Evolutionary conservation across 257 asterid species (phyloP).

Genomic region (Primulina tabacum): DNA sequence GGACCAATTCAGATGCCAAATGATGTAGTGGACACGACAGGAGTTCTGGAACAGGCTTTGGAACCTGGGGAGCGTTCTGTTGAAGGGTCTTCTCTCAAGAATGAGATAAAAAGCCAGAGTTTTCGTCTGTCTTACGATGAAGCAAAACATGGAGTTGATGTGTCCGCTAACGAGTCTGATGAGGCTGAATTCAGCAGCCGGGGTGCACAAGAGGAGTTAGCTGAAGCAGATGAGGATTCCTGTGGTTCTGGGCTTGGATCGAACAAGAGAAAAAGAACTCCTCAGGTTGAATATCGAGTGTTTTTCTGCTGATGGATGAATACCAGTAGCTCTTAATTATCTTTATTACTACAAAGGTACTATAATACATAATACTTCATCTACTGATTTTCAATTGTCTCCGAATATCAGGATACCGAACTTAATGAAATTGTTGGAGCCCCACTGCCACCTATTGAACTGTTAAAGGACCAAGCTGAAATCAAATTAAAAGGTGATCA

Average conservation of each 20-base stretch:
- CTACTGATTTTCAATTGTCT: conserved; percentile 20
- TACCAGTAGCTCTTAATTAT: background rate
- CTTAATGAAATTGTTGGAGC: conserved; percentile 42
- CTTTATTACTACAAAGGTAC: background rate
- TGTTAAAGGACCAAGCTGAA: conserved; percentile 35
- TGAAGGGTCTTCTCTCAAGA: conserved; percentile 48
- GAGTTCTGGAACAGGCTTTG: conserved; percentile 36
- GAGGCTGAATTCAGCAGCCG: conserved; percentile 71
- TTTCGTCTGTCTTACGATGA: conserved; percentile 40
- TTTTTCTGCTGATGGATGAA: background rate
- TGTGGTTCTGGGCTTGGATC: conserved; percentile 45
- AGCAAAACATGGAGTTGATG: conserved; percentile 40
- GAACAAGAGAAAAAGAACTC: conserved; percentile 75
- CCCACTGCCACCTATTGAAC: conserved; percentile 35
- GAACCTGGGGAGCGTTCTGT: conserved; percentile 29
- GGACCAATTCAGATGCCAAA: conserved; percentile 44
- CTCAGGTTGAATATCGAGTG: conserved; percentile 44
- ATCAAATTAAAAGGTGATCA: conserved; percentile 49
- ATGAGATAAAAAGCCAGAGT: conserved; percentile 43
- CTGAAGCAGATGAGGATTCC: conserved; percentile 38
- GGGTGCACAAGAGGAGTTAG: conserved; percentile 54
- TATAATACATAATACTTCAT: background rate
- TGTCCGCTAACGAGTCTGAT: conserved; percentile 53
- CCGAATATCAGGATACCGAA: conserved; percentile 42
- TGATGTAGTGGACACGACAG: conserved; percentile 39